A percentile compares a stretch with the other conserved stretches of the same genome.
These are phyloP conservation scores for Saraca asoca DNA, from an alignment of 331 rosid genomes.

Conservation along the genomic window DNA sequence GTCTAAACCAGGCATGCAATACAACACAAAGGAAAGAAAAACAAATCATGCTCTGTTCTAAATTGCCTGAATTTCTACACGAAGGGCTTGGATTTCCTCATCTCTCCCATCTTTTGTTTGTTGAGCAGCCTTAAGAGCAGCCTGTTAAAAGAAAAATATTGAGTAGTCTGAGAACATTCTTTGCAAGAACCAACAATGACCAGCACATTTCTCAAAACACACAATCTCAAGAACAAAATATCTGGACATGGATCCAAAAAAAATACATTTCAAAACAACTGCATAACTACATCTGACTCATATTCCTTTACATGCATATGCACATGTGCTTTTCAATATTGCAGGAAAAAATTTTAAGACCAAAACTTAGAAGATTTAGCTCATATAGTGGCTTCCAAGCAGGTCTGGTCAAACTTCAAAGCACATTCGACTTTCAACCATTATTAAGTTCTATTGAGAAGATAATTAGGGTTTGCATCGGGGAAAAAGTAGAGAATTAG, in stretches of 20 bases:
- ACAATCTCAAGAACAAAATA: slow-evolving; percentile 20
- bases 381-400: slow-evolving; percentile 19
- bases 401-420: slow-evolving; percentile 11
- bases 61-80: slow-evolving; percentile 76
- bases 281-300: not conserved
- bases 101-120: slow-evolving; percentile 78
- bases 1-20: slow-evolving; percentile 22
- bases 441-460: no score
- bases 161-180: slow-evolving; percentile 36
- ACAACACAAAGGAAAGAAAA: not conserved
- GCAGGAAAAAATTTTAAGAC: slow-evolving; percentile 12
- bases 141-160: slow-evolving; percentile 53
- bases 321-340: slow-evolving; percentile 8
- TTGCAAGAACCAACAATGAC: slow-evolving; percentile 28
- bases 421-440: slow-evolving; percentile 23
- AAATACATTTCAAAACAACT: slow-evolving; percentile 6
- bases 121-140: slow-evolving; percentile 91
- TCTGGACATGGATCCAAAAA: slow-evolving; percentile 18
- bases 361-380: slow-evolving; percentile 17
- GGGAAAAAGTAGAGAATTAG: no score
- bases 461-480: no score
- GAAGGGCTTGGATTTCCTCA: slow-evolving; percentile 77
- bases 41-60: slow-evolving; percentile 3
- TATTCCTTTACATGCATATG: slow-evolving; percentile 27
- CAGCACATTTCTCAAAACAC: slow-evolving; percentile 24